Base-by-base conservation (phyloP, 768 basidiomycete species). In the Pleurotus citrinopileatus region DNA sequence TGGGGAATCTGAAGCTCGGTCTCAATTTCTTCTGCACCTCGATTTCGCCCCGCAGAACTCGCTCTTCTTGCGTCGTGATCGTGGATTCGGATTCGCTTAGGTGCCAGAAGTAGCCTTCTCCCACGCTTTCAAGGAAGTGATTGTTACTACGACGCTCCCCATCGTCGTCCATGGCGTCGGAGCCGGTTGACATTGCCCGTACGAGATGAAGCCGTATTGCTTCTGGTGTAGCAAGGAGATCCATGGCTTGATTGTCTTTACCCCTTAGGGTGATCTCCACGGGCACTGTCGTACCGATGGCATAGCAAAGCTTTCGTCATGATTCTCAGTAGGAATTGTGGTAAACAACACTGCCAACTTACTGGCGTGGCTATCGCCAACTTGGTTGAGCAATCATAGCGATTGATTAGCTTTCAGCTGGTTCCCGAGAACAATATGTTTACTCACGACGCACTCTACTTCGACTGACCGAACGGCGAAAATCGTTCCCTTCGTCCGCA, bases 31-130 rank as follows among this genome's bases (percentile, higher is more conserved):
- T 75, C 52, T 70, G 68, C n/a, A 83, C 67, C 15, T 77, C 72
- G 23, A 86, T 52, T 63, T 84, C 82, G 5, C 84, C 82, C 47
- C 72, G 70, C 12, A 83, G 63, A 36, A 65, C 59, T 22, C 77
- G 70, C 46, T 61, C 68, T 4, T 69, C 68, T 3, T 54, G 46
- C 13, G 62, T 62, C 19, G 69, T 66, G 26, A 72, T 72, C 7
- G 61, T 61, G 4, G 70, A 65, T 22, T 15, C 45, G 27, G 48
- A 36, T 5, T 50, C 48, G 12, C n/a, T 17, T 10, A 20, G 28
- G 1, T 70, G 67, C 82, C 81, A 86, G 63, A 82, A 81, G 29
- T 73, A 72, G 1, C 75, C 82, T 42, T 69, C 67, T 6, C 74
- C 76, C 15, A 70, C 69, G 19, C 57, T 65, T 42, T 72, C 69